Evolutionary conservation across 2,329 filamentous ascomycete genomes (phyloP), one percentile per base, ranked within the genome.

Genomic region (Cordyceps javanica): DNA sequence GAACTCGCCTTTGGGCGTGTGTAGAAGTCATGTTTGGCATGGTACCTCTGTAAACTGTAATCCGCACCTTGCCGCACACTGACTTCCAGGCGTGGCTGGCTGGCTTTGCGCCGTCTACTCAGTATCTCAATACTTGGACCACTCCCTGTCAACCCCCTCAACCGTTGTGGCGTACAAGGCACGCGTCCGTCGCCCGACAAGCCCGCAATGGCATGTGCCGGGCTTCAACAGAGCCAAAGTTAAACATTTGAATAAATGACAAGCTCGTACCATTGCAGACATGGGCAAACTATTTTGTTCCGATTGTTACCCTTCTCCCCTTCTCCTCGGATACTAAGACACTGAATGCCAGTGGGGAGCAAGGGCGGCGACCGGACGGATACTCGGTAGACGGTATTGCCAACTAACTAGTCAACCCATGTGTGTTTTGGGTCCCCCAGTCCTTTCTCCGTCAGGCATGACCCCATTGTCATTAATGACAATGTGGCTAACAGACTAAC

Each of bases 391-490:
- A 25, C n/a, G 19, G 50, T 34, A 21, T 13, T 55, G 38, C 41
- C 9, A 39, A 28, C 21, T 13, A 46, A 16, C 32, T 6, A 38
- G 21, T n/a, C n/a, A 25, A 14, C 46, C 55, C 55, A 25, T 52
- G 39, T 39, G 28, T 58, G 55, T 58, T 58, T 58, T 53, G 48
- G 41, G 41, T 52, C 53, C 48, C 55, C 25, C 55, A 23, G 55
- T 53, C 41, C 55, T 36, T 41, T 58, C 48, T 36, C 53, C 38
- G 41, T 53, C 42, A 44, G 38, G 46, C 36, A 57, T 45, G 48
- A 36, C 48, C 39, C 46, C 55, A 53, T 58, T 58, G 41, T 53
- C 55, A 39, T 58, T 38, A 45, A 39, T 51, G 55, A 58, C 55
- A 36, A 19, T 28, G 49, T 48, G 48, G 55, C 48, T 53, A 39